Base-by-base conservation (phyloP, 1,284 basidiomycete species). In the Heterobasidion occidentale region DNA sequence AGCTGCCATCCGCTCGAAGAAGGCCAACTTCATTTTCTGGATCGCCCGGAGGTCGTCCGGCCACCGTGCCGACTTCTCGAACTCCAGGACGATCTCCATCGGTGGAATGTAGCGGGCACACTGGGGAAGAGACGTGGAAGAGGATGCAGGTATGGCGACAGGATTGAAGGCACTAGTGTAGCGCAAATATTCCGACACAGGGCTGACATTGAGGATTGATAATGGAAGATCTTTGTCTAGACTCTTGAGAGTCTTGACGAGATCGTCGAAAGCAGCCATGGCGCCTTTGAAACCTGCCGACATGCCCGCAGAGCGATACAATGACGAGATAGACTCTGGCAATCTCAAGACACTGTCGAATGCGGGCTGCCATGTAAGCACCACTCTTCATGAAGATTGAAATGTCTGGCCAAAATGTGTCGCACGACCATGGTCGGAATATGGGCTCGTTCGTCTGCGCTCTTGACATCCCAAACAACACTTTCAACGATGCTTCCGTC, bases 11-110 rank as follows among this genome's bases (percentile, higher is more conserved):
- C 82, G 80, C 65, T 94, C 93, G 59, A 96, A 83, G 68, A 99
- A 89, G 0, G 96, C 96, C 2, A 97, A 77, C 71, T 99, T 99
- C 73, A 95, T 90, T 63, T 93, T 94, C 70, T 98, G 95, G 50
- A 98, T 90, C 0, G 94, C 94, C 15, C 78, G 79, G 1, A 99
- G 78, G 64, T 99, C 94, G 66, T 98, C 94, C 0, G 97, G 97
- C 97, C 97, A 99, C 61, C 84, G 82, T 0, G 88, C 87, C 0
- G 93, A 96, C 59, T 87, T 88, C 70, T 97, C 94, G 64, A 97
- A 95, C 69, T 94, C 90, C 45, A 98, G 69, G 27, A 92, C 69
- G 52, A 93, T 72, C 17, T 90, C 81, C 62, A 94, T 89, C 2
- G 80, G 77, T 0, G 86, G 81, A 9, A 87, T 67, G 65, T 87